phyloP scores from a whole-genome alignment of 2,329 filamentous ascomycete genomes.

The Hypoxylon sp. region DNA sequence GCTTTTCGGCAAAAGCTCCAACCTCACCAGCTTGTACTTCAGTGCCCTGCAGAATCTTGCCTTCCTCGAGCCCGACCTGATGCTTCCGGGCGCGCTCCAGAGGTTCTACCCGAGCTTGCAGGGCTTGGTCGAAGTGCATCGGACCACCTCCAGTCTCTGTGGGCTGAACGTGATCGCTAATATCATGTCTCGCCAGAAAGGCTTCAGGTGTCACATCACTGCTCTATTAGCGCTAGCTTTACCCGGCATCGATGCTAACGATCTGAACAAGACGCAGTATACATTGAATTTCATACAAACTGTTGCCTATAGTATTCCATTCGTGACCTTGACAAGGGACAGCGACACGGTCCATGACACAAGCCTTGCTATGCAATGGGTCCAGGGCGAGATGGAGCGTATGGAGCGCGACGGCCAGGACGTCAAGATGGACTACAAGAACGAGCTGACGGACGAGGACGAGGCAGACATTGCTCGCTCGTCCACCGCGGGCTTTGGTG shows the following conservation, averaged over 20 bases:
- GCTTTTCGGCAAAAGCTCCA: constrained; percentile 93
- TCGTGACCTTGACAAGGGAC: constrained; percentile 79
- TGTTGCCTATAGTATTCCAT: constrained; percentile 94
- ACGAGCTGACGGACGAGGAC: constrained; percentile 82
- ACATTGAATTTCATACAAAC: constrained; percentile 95
- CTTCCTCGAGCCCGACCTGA: constrained; percentile 88
- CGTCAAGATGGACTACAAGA: constrained; percentile 83
- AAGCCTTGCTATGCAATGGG: constrained; percentile 86
- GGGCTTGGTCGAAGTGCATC: constrained; percentile 94
- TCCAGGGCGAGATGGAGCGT: constrained; percentile 90
- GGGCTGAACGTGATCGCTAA: constrained; percentile 91
- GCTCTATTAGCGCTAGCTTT: constrained; percentile 90
- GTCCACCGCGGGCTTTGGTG: constrained; percentile 90
- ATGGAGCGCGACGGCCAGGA: constrained; percentile 89
- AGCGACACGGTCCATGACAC: constrained; percentile 74
- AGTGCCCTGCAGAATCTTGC: constrained; percentile 88
- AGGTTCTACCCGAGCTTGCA: constrained; percentile 97
- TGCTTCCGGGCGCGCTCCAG: constrained; percentile 91
- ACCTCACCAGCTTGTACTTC: constrained; percentile 90
- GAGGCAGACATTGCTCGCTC: constrained; percentile 90
- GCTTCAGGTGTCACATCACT: constrained; percentile 96
- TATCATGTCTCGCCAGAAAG: constrained; percentile 90
- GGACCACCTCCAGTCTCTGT: constrained; percentile 91
- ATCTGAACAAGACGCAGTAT: constrained; percentile 94
- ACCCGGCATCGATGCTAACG: constrained; percentile 96